A percentile compares a stretch with the other conserved stretches of the same genome.
phyloP scores from a whole-genome alignment of 2,329 filamentous ascomycete species.

The Trichoderma asperellum region DNA sequence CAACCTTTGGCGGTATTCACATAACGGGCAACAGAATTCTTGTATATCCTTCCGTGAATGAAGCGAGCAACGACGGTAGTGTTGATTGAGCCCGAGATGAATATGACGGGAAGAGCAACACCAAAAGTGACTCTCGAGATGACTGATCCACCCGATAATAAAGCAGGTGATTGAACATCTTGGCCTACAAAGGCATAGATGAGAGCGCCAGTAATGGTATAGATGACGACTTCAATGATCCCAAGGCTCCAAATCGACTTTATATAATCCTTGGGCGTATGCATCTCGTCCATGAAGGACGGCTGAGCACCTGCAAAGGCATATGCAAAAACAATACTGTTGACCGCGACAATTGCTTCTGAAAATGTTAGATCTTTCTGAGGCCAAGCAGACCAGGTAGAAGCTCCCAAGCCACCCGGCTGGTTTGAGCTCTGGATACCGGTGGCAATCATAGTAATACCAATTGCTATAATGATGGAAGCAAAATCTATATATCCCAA shows the following conservation, averaged over 20 bases:
- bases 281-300: constrained; percentile 59
- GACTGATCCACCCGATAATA: constrained; percentile 63
- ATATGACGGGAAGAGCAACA: constrained; percentile 71
- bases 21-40: constrained; percentile 48
- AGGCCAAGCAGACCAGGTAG: constrained; percentile 52
- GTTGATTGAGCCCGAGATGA: constrained; percentile 75
- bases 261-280: constrained; percentile 50
- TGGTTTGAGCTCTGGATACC: constrained; percentile 49
- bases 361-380: constrained; percentile 52
- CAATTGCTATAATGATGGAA: constrained; percentile 65
- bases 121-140: constrained; percentile 71
- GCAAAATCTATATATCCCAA: constrained; percentile 60
- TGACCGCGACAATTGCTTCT: constrained; percentile 63
- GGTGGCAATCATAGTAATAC: constrained; percentile 68
- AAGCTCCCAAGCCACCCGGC: constrained; percentile 39
- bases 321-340: constrained; percentile 74
- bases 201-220: constrained; percentile 67
- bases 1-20: constrained; percentile 55
- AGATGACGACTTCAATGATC: constrained; percentile 64
- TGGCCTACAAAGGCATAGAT: constrained; percentile 71
- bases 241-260: constrained; percentile 66
- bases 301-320: constrained; percentile 58
- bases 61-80: constrained; percentile 53
- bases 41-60: constrained; percentile 50
- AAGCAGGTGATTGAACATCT: constrained; percentile 66